phyloP scores from a whole-genome alignment of 2,329 filamentous ascomycete species.

The Orbilia quercus region DNA sequence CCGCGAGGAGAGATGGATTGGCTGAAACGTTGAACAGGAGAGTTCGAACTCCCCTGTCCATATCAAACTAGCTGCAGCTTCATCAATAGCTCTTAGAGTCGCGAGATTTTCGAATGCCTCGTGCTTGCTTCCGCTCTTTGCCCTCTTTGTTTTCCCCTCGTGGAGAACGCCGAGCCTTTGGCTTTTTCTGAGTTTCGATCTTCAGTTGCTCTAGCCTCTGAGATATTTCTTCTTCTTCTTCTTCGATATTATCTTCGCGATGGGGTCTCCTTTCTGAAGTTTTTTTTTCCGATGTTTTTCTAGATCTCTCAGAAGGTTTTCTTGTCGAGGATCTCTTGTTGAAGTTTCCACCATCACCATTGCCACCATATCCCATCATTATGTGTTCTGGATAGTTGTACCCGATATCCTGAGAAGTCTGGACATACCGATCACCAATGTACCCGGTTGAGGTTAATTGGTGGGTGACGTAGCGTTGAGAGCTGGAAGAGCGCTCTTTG shows the following conservation, averaged over 20 bases:
- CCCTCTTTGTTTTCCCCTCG: constrained; percentile 6
- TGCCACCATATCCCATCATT: not conserved
- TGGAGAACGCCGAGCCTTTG: not conserved
- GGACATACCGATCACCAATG: not conserved
- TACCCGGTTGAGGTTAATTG: constrained; percentile 7
- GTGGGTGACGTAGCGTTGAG: constrained; percentile 7
- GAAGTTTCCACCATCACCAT: no score
- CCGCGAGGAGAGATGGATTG: no score
- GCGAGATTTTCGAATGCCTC: constrained; percentile 11
- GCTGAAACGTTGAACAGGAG: no score
- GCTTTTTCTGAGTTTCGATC: constrained; percentile 3
- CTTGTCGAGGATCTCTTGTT: no score
- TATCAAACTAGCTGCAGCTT: not conserved
- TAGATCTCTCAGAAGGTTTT: not conserved
- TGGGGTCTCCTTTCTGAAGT: not conserved
- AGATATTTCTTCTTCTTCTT: constrained; percentile 1
- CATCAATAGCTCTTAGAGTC: not conserved
- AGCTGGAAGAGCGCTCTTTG: not conserved
- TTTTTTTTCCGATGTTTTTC: no score
- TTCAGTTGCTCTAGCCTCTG: not conserved
- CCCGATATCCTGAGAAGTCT: constrained; percentile 11
- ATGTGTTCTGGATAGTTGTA: not conserved
- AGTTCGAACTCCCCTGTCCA: not conserved
- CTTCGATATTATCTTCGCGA: not conserved
- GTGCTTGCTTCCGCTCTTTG: constrained; percentile 23